Evolutionary conservation across 805 yeast genomes (phyloP).

Genomic region (Kodamaea jinghongensis): DNA sequence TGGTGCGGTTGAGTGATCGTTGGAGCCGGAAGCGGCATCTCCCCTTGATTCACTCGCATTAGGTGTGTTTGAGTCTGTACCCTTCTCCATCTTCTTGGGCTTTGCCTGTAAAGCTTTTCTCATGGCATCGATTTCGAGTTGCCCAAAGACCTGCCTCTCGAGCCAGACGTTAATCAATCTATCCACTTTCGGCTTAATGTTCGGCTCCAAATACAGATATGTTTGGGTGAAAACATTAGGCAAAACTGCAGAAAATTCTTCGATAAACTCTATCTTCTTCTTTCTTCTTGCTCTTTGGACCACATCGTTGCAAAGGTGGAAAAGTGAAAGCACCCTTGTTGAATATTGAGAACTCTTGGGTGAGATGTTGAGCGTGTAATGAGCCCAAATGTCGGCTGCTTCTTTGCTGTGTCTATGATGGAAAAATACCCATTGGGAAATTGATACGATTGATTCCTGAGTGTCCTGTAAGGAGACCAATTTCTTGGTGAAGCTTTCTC

Average conservation of each 20-base stretch:
- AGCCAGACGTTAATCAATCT: conserved; percentile 58
- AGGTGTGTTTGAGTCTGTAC: too few relatives aligned
- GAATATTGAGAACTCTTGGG: conserved; percentile 12
- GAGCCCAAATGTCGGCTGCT: conserved; percentile 54
- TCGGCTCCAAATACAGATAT: conserved; percentile 27
- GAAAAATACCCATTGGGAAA: conserved; percentile 71
- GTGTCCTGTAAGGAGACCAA: conserved; percentile 52
- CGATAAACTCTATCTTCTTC: conserved; percentile 54
- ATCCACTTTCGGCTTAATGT: conserved; percentile 46
- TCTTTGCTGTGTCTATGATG: conserved; percentile 57
- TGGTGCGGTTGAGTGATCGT: too few relatives aligned
- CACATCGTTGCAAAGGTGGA: conserved; percentile 77
- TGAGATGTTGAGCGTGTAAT: conserved; percentile 24
- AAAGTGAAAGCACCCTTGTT: conserved; percentile 49
- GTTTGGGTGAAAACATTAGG: conserved; percentile 39
- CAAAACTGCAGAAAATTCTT: conserved; percentile 52
- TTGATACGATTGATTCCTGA: conserved; percentile 70
- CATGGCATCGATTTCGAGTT: conserved; percentile 27
- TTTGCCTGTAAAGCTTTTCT: conserved; percentile 15
- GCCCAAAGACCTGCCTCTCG: conserved; percentile 46
- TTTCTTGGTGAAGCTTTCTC: conserved; percentile 48
- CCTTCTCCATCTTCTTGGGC: too few relatives aligned
- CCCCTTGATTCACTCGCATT: too few relatives aligned
- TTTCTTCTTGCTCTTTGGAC: conserved; percentile 74
- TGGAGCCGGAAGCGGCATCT: too few relatives aligned